These are phyloP conservation scores for Fermentozyma sake DNA, from an alignment of 1,139 yeast genomes.

Conservation along the genomic window DNA sequence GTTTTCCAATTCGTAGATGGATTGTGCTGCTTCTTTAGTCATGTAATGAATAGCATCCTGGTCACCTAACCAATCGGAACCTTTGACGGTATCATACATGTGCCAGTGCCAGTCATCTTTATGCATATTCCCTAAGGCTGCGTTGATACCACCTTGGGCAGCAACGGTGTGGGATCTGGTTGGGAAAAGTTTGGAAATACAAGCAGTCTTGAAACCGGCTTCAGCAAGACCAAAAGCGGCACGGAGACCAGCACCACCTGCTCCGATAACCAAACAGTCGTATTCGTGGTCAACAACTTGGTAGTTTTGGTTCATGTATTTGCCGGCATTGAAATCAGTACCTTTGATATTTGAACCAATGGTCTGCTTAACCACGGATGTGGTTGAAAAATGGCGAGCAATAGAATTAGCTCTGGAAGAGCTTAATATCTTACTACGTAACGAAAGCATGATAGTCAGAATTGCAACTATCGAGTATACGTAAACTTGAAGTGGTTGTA, in stretches of 20 bases:
- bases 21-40: conserved; percentile 97
- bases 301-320: conserved; percentile 63
- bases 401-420: conserved; percentile 5
- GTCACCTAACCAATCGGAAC: conserved; percentile 99
- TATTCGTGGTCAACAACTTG: conserved; percentile 95
- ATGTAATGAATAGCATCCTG: conserved; percentile 98
- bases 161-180: conserved; percentile 99
- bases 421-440: conserved; percentile 8
- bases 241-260: conserved; percentile 98
- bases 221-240: conserved; percentile 98
- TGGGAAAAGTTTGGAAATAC: conserved; percentile 95
- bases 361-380: conserved; percentile 29
- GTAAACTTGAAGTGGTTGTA: too few species aligned
- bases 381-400: conserved; percentile 22
- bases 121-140: conserved; percentile 97
- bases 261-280: conserved; percentile 97
- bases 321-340: conserved; percentile 35
- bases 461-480: too few species aligned
- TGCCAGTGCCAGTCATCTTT: conserved; percentile 99
- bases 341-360: conserved; percentile 48
- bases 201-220: conserved; percentile 96
- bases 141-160: conserved; percentile 99
- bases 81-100: conserved; percentile 98
- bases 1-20: conserved; percentile 95
- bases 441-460: conserved; percentile 13